Conservation (phyloP, 1,139 yeast species). For the Spathaspora sp. region DNA sequence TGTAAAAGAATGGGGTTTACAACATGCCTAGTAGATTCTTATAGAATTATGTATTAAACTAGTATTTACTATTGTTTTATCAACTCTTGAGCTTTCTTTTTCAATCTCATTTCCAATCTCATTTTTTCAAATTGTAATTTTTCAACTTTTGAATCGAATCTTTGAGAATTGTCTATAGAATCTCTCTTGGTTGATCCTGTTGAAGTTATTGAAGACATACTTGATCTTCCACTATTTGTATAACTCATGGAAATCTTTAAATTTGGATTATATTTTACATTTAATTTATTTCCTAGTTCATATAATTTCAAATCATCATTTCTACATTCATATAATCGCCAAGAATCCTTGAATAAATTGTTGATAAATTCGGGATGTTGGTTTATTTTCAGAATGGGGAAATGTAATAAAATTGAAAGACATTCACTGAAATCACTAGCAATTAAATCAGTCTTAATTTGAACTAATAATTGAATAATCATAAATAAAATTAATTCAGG, state of each 20-base stretch:
- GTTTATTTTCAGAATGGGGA: conserved; percentile 37
- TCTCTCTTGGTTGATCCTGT: conserved; percentile 14
- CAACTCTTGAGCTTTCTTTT: conserved; percentile 44
- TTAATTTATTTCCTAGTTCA: conserved; percentile 39
- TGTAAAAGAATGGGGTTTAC: too few species aligned
- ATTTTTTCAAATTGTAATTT: conserved; percentile 44
- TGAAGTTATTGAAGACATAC: conserved; percentile 21
- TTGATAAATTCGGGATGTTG: conserved; percentile 20
- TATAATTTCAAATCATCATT: conserved; percentile 41
- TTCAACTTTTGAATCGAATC: conserved; percentile 24
- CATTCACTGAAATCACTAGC: conserved; percentile 65
- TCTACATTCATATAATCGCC: conserved; percentile 26
- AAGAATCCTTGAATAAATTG: conserved; percentile 30
- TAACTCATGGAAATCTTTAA: conserved; percentile 35
- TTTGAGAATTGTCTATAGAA: not conserved
- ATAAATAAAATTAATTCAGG: conserved; percentile 49
- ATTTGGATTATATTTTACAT: conserved; percentile 36
- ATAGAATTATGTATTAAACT: not conserved
- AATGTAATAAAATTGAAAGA: conserved; percentile 56
- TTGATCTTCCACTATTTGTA: conserved; percentile 18
- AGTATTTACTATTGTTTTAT: conserved; percentile 15
- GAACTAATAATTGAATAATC: conserved; percentile 51
- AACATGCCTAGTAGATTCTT: not conserved
- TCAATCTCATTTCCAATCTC: conserved; percentile 44
- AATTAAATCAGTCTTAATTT: conserved; percentile 48